Percentiles rank a stretch among this genome's conserved stretches.
phyloP scores from a whole-genome alignment of 2,329 filamentous ascomycete genomes.

The Botrytis sinoallii region DNA sequence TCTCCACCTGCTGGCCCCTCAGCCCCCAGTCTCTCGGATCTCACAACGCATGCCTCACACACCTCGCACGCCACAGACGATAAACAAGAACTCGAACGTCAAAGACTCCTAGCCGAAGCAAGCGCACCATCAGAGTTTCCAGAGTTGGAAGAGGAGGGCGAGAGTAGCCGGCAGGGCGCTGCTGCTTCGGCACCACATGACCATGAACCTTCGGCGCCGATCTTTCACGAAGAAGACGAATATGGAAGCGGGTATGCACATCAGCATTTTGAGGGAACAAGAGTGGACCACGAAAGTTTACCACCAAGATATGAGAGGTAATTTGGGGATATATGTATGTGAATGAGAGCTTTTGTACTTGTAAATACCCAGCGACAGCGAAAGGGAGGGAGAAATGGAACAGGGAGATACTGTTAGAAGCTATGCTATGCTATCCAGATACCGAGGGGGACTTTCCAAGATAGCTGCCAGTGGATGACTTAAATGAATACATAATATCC shows the following conservation, averaged over 20 bases:
- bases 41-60: constrained; percentile 25
- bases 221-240: constrained; percentile 55
- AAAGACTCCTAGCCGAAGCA: constrained; percentile 49
- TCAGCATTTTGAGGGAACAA: constrained; percentile 16
- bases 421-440: not conserved
- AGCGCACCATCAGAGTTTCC: constrained; percentile 54
- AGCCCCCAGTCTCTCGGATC: constrained; percentile 30
- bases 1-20: constrained; percentile 26
- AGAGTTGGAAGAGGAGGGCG: constrained; percentile 43
- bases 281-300: constrained; percentile 29
- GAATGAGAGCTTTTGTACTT: not conserved
- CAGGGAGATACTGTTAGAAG: not conserved
- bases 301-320: constrained; percentile 35
- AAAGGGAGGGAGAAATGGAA: not conserved
- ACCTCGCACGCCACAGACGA: constrained; percentile 52
- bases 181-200: constrained; percentile 16
- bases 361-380: not conserved
- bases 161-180: constrained; percentile 23
- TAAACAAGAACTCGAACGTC: constrained; percentile 65
- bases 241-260: constrained; percentile 38
- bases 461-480: not conserved
- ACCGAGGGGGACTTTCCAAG: not conserved
- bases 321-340: not conserved
- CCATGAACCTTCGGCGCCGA: constrained; percentile 54
- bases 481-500: not conserved